Evolutionary conservation across 345 rosid species (phyloP).

Genomic region (Eucalyptus viminalis): DNA sequence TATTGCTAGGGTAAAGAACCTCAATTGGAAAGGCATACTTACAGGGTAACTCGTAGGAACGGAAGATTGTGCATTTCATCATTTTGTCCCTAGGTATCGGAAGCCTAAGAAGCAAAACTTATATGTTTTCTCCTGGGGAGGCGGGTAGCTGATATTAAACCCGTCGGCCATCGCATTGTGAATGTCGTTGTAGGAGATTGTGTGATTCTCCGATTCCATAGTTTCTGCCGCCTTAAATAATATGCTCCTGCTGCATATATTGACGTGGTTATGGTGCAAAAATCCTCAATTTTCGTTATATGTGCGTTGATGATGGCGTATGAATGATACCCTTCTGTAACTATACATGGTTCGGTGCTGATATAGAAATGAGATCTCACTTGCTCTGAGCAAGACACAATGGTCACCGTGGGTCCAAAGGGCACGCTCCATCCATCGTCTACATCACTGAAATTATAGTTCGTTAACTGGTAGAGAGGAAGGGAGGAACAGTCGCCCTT

Average conservation of each 20-base stretch:
- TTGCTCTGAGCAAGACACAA: neutral
- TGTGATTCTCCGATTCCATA: neutral
- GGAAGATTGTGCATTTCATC: rapidly evolving
- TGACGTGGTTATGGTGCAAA: neutral
- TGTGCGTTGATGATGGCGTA: neutral
- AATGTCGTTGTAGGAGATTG: neutral
- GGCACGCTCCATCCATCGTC: too few relatives aligned
- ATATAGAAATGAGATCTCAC: neutral
- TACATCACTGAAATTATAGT: too few relatives aligned
- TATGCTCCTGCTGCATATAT: neutral
- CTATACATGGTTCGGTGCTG: neutral
- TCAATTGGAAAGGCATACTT: neutral
- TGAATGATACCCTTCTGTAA: neutral
- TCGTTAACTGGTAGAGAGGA: neutral
- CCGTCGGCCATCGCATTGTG: neutral
- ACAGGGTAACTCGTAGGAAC: rapidly evolving
- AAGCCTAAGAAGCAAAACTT: rapidly evolving
- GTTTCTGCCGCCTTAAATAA: too few relatives aligned
- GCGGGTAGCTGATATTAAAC: rapidly evolving
- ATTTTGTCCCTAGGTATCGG: rapidly evolving
- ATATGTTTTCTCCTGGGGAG: rapidly evolving
- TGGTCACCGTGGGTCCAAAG: neutral
- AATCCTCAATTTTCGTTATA: neutral
- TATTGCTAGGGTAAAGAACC: neutral
- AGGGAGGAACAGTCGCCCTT: neutral